Evolutionary conservation across 768 basidiomycete genomes (phyloP).

Genomic region (Amanita exitialis): DNA sequence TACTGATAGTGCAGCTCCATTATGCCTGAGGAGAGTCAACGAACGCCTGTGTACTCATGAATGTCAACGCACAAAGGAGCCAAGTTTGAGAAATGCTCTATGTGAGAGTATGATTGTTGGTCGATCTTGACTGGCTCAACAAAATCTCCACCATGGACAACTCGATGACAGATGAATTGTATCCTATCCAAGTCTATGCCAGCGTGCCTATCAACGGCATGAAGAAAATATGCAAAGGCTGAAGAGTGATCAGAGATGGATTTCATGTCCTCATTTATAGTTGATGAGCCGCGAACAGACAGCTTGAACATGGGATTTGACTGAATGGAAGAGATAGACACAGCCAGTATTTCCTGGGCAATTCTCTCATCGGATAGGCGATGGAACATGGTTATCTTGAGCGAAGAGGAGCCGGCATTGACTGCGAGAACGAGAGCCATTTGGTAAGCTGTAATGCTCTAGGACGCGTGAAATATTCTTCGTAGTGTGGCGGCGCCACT

Average conservation of each 20-base stretch:
- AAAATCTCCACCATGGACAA: slow-evolving; percentile 85
- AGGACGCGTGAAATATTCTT: too few relatives aligned
- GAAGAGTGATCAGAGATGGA: slow-evolving; percentile 46
- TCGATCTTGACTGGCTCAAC: slow-evolving; percentile 60
- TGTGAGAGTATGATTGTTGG: slow-evolving; percentile 58
- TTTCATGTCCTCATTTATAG: slow-evolving; percentile 12
- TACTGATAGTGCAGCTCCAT: slow-evolving; percentile 50
- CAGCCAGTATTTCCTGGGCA: slow-evolving; percentile 35
- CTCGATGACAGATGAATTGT: slow-evolving; percentile 56
- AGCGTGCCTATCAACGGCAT: slow-evolving; percentile 29
- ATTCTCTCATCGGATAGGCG: slow-evolving; percentile 15
- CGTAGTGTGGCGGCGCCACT: too few relatives aligned
- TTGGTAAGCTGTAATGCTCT: neutral
- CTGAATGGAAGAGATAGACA: slow-evolving; percentile 48
- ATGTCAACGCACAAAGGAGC: slow-evolving; percentile 58
- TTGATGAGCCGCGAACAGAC: slow-evolving; percentile 28
- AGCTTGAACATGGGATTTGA: slow-evolving; percentile 42
- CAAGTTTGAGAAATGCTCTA: slow-evolving; percentile 66
- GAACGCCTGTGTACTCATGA: neutral
- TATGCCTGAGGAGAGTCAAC: slow-evolving; percentile 32
- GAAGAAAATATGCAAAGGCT: slow-evolving; percentile 54
- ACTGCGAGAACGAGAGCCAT: slow-evolving; percentile 31
- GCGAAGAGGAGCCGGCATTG: slow-evolving; percentile 79
- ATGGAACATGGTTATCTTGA: slow-evolving; percentile 67
- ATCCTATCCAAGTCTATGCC: slow-evolving; percentile 35